Base-by-base conservation (phyloP, 257 asterid genomes). In the Fraxinus cuspidata region DNA sequence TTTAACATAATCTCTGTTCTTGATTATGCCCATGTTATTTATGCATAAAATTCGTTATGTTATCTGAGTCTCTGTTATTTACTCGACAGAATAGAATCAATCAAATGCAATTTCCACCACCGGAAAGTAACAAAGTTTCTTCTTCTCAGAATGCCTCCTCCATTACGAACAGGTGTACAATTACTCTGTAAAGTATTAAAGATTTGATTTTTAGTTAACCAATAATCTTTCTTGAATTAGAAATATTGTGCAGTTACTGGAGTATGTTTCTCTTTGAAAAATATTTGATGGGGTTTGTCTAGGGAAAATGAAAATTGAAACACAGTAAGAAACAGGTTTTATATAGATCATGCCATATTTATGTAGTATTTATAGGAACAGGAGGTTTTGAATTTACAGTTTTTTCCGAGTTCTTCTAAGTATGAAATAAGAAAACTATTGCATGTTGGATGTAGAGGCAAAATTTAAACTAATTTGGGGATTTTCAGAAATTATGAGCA, bases 401-500 rank as follows among this genome's bases (percentile, higher is more conserved):
- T 2, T 25, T 25, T 60, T 60, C 8, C 16, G 29, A n/a, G 65
- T 56, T 56, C 21, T 56, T 56, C 4, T 0, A 7, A 28, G 15
- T 75, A 70, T 15, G 18, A 40, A 44, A 31, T 7, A 23, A 34
- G 60, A 66, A 44, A 64, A 29, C 34, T 28, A 7, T 15, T 27
- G 18, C 38, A 49, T 76, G 51, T 70, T 72, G 74, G 32, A 77
- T 65, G 12, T 73, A 12, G 63, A 28, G 74, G 77, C 23, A 58
- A 34, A 74, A 73, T 37, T 76, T 78, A 31, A 69, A 25, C 44
- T 82, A n/a, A 10, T 63, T 28, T 25, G 49, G 19, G 34, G 72
- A 19, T 25, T 78, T 83, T 81, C 92, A 94, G 98, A 75, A 89
- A 88, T 27, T 85, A 87, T 72, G 87, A 81, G 82, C 87, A 80